A percentile compares a stretch with the other conserved stretches of the same genome.
These are phyloP conservation scores for Cyclocybe aegerita DNA, from an alignment of 768 basidiomycete species.

Conservation along the genomic window DNA sequence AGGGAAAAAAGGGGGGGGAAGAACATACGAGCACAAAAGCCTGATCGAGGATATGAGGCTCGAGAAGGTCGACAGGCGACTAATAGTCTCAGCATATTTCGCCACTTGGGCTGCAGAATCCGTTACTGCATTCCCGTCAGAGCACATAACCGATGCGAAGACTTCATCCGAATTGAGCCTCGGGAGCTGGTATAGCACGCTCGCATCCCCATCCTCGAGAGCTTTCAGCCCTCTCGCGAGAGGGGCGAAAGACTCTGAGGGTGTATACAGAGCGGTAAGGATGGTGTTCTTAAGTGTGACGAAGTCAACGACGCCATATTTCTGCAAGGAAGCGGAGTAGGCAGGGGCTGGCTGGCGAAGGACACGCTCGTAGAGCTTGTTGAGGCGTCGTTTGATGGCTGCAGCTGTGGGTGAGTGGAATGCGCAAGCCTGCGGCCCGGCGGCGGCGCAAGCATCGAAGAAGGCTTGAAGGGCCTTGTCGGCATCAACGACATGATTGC, in stretches of 20 bases:
- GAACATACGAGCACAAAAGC: slow-evolving; percentile 2
- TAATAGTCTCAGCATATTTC: too few species aligned
- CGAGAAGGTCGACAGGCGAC: too few species aligned
- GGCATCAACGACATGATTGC: slow-evolving; percentile 34
- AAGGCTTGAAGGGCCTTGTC: slow-evolving; percentile 34
- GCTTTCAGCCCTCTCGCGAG: slow-evolving; percentile 36
- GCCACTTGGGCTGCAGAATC: neutral
- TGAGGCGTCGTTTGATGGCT: too few species aligned
- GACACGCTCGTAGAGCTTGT: slow-evolving; percentile 27
- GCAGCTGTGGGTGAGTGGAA: slow-evolving; percentile 28
- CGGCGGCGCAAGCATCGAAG: slow-evolving; percentile 32
- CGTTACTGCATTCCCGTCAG: neutral
- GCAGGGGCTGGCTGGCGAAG: slow-evolving; percentile 32
- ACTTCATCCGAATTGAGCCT: neutral
- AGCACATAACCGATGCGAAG: neutral
- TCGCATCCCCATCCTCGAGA: slow-evolving; percentile 28
- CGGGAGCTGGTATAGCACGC: neutral
- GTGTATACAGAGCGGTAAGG: slow-evolving; percentile 31
- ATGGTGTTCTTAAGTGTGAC: slow-evolving; percentile 22
- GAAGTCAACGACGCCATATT: slow-evolving; percentile 39
- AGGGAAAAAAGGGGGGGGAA: neutral
- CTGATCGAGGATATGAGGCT: neutral
- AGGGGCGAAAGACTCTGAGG: slow-evolving; percentile 27
- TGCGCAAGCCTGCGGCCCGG: slow-evolving; percentile 32
- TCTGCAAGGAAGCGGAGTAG: slow-evolving; percentile 8